Conservation (phyloP, 2,329 filamentous ascomycete species). For the Fusarium circinatum region DNA sequence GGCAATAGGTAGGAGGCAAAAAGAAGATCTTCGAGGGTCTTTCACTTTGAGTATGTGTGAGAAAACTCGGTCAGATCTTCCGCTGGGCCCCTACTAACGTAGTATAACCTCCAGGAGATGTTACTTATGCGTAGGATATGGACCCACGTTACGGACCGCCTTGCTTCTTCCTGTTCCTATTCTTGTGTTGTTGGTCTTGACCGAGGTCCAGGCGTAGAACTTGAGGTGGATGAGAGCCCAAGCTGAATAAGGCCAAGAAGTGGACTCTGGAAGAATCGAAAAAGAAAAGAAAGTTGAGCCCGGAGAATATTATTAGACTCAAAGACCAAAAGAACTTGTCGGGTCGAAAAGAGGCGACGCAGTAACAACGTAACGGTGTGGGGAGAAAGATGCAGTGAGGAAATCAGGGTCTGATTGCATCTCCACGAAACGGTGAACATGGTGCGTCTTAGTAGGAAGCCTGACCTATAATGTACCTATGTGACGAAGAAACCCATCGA, state of each 20-base stretch:
- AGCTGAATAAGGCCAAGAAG: conserved; percentile 30
- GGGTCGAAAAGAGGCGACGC: conserved; percentile 38
- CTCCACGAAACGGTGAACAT: conserved; percentile 36
- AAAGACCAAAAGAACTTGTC: conserved; percentile 17
- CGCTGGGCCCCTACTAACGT: conserved; percentile 26
- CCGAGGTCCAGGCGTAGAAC: conserved; percentile 36
- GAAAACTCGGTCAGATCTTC: conserved; percentile 43
- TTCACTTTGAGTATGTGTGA: conserved; percentile 36
- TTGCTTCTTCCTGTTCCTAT: conserved; percentile 29
- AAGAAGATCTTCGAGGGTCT: conserved; percentile 35
- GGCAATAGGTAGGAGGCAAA: conserved; percentile 31
- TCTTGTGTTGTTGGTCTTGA: conserved; percentile 20
- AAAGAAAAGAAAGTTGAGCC: conserved; percentile 43
- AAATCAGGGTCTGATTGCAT: conserved; percentile 43
- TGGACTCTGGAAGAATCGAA: conserved; percentile 34
- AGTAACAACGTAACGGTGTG: conserved; percentile 37
- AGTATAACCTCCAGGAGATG: conserved; percentile 38
- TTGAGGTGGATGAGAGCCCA: conserved; percentile 22
- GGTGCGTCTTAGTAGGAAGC: conserved; percentile 36
- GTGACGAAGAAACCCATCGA: conserved; percentile 30
- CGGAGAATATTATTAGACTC: conserved; percentile 35
- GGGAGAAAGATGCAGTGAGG: conserved; percentile 36
- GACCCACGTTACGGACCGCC: conserved; percentile 47
- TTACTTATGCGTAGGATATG: conserved; percentile 40
- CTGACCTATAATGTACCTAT: conserved; percentile 38